Evolutionary conservation across 2,329 filamentous ascomycete genomes (phyloP), one percentile per base, ranked within the genome.

Genomic region (Botrytis galanthina): DNA sequence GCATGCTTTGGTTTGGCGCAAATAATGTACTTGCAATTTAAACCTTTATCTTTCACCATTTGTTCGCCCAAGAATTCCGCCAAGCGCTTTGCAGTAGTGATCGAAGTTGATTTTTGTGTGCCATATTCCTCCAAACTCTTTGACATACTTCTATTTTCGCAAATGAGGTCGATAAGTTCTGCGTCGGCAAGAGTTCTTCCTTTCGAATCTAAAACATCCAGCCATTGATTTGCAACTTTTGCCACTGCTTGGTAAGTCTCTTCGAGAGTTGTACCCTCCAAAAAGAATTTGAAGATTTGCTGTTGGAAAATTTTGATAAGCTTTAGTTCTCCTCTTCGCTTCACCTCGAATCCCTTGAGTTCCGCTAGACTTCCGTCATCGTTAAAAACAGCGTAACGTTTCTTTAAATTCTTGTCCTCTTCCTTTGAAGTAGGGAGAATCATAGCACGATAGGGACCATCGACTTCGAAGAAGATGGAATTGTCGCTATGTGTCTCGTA

Each of bases 11-110:
- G 96, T 76, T 88, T 90, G 22, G 94, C 88, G 70, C 95, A 97
- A 80, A 99, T 98, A 81, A 99, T 98, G 83, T 98, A 99, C 83
- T 98, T 98, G 90, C 96, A 99, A 85, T 99, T 99, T 78, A 99
- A 83, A 5, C 96, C 96, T 83, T 98, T 99, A 83, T 99, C 97
- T 81, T 99, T 99, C 79, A 98, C 91, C 97, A 99, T 99, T 81
- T 97, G 94, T 81, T 98, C 95, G 51, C 96, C 96, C 75, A 99
- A 81, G 81, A 99, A 99, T 80, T 99, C 96, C 51, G 96, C 96
- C 60, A 99, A 84, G 75, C 96, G 94, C 79, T 92, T 96, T 18
- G 96, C 96, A 0, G 96, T 99, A 3, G 96, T 99, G 81, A 99
- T 99, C n/a, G 96, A 97, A 1, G 96, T 99, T 0, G 95, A 98